These are phyloP conservation scores for Phoma sp. DNA, from an alignment of 2,329 filamentous ascomycete genomes.

Conservation along the genomic window DNA sequence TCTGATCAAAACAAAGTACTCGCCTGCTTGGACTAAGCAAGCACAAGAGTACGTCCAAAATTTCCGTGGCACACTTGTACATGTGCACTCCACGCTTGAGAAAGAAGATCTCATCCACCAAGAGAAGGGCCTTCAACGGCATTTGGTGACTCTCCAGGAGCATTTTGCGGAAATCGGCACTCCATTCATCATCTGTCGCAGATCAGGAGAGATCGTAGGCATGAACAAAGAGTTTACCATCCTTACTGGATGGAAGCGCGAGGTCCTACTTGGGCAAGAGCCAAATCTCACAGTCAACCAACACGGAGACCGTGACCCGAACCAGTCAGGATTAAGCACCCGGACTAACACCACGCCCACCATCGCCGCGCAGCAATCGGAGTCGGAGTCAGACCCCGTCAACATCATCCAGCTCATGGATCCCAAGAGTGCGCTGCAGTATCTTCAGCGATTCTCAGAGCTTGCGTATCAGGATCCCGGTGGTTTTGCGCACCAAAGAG, in stretches of 20 bases:
- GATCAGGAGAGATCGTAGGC: constrained; percentile 92
- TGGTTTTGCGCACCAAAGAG: constrained; percentile 81
- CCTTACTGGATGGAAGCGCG: constrained; percentile 90
- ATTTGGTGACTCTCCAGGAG: constrained; percentile 90
- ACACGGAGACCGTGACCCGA: constrained; percentile 56
- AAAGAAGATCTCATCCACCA: constrained; percentile 92
- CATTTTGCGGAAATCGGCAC: constrained; percentile 87
- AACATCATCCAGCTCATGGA: constrained; percentile 93
- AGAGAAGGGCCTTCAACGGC: constrained; percentile 96
- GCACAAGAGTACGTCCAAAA: constrained; percentile 88
- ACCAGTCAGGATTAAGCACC: constrained; percentile 48
- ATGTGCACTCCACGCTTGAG: constrained; percentile 87
- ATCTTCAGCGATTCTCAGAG: constrained; percentile 94
- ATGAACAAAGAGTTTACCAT: constrained; percentile 98
- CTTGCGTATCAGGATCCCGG: constrained; percentile 91
- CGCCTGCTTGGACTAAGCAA: constrained; percentile 74
- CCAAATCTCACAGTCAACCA: constrained; percentile 87
- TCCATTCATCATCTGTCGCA: constrained; percentile 87
- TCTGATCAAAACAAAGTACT: constrained; percentile 78
- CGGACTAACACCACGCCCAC: constrained; percentile 55
- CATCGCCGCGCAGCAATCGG: constrained; percentile 41
- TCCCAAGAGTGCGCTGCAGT: constrained; percentile 89
- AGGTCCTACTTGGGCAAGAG: constrained; percentile 85
- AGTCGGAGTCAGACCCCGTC: constrained; percentile 64
- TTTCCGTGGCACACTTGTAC: constrained; percentile 91